Percentiles rank a stretch among this genome's conserved stretches.
These are phyloP conservation scores for Paramecium pentaurelia DNA, from an alignment of 73 alveolate species.

Conservation along the genomic window DNA sequence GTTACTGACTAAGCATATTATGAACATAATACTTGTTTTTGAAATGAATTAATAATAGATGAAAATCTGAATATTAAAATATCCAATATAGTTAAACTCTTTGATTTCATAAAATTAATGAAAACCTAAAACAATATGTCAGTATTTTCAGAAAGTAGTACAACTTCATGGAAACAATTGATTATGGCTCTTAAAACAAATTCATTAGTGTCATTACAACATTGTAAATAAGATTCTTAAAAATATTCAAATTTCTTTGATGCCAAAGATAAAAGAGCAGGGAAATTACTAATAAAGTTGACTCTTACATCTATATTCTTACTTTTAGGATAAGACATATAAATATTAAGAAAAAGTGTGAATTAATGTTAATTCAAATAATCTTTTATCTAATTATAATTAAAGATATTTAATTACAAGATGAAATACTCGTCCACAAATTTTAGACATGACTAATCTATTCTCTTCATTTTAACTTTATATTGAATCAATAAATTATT, in stretches of 20 bases:
- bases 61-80: background rate
- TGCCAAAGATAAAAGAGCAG: conserved; percentile 43
- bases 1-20: conserved; percentile 28
- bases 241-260: conserved; percentile 45
- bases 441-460: conserved; percentile 21
- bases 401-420: background rate
- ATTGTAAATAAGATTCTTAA: conserved; percentile 7
- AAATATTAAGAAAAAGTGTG: background rate
- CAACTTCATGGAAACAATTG: conserved; percentile 54
- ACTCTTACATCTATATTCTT: conserved; percentile 42
- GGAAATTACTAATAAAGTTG: conserved; percentile 44
- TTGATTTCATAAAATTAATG: background rate
- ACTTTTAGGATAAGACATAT: background rate
- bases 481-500: conserved; percentile 52
- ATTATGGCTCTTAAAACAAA: background rate
- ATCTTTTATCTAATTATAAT: background rate
- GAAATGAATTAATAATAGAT: background rate
- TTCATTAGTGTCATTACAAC: background rate
- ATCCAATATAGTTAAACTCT: background rate
- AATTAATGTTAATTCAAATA: background rate
- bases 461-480: conserved; percentile 28
- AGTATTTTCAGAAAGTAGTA: background rate
- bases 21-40: background rate
- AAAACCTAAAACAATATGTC: background rate
- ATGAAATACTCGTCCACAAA: conserved; percentile 44